phyloP scores from a whole-genome alignment of 495 filamentous ascomycete genomes.

The Xylaria curta region DNA sequence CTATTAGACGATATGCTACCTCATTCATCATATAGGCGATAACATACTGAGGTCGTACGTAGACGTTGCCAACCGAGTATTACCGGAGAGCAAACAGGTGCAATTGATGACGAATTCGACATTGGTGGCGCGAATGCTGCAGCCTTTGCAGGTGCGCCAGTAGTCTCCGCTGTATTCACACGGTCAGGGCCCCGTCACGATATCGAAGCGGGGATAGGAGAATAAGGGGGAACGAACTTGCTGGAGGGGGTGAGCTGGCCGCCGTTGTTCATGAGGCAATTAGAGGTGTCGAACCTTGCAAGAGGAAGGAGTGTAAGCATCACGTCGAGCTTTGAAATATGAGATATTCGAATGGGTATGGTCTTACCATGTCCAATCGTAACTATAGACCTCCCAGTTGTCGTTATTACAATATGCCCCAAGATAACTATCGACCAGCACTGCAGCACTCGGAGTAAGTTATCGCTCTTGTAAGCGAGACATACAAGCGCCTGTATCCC shows the following conservation, averaged over 20 bases:
- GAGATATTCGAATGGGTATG: neutral
- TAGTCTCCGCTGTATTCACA: constrained; percentile 35
- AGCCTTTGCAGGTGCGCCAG: constrained; percentile 39
- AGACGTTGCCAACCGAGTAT: constrained; percentile 15
- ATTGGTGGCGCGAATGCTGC: constrained; percentile 30
- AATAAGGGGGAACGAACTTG: constrained; percentile 21
- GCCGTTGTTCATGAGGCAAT: constrained; percentile 38
- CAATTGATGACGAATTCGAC: constrained; percentile 35
- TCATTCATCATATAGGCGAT: neutral
- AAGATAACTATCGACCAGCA: constrained; percentile 35
- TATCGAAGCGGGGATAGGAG: neutral
- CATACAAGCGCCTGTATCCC: neutral
- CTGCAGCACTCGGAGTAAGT: neutral
- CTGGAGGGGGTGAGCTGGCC: constrained; percentile 35
- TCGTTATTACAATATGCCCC: constrained; percentile 44
- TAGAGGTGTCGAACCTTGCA: constrained; percentile 40
- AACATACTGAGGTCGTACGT: constrained; percentile 42
- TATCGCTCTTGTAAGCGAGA: neutral
- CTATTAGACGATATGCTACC: neutral
- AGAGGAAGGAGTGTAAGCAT: constrained; percentile 24
- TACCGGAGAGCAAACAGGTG: constrained; percentile 29
- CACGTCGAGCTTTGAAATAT: neutral
- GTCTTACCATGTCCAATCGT: constrained; percentile 44
- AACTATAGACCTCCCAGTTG: constrained; percentile 36
- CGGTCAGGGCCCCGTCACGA: neutral